Base-by-base conservation (phyloP, 1,284 basidiomycete genomes). In the Cryptococcus amylolentus region DNA sequence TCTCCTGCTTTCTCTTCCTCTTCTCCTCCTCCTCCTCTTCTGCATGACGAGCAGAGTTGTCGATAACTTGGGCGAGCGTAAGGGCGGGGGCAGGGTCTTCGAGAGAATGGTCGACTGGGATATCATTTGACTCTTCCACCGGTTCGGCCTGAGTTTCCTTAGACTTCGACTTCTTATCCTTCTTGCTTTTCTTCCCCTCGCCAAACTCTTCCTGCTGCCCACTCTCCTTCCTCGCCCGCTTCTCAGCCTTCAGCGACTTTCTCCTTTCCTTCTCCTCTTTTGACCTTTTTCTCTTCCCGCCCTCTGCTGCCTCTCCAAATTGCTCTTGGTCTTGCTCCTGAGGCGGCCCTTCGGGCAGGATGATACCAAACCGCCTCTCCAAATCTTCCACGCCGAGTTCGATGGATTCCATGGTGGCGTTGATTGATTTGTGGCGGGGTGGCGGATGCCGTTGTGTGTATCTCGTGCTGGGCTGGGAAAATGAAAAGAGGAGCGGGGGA, bases 261-360 rank as follows among this genome's bases (percentile, higher is more conserved):
- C 51, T 20, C 14, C 41, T 41, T 23, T 57, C 51, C 20, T 54
- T 57, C 48, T 57, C 56, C 41, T 53, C 56, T 14, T 48, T 20
- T n/a, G 56, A 50, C 20, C 55, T 20, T 16, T 52, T 57, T 46
- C 50, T 57, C 41, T 45, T 57, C 9, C 5, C 12, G 38, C 37
- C 45, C 14, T 9, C 16, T 40, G 5, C 35, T n/a, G 31, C 45
- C 13, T 45, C 43, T 3, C 31, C 31, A 10, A 5, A 5, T 20
- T 35, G 20, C 43, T 35, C 31, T 10, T 35, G 31, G 31, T 35
- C 31, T 10, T 35, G 31, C 7, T 35, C 31, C 31, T 35, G 31
- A 10, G 31, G 31, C 31, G 31, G 31, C 7, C 31, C 31, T 10
- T 35, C 31, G 31, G 31, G 31, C 7, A 35, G 3, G 10, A 35